phyloP scores from a whole-genome alignment of 2,329 filamentous ascomycete genomes.

The Neofusicoccum ribis region DNA sequence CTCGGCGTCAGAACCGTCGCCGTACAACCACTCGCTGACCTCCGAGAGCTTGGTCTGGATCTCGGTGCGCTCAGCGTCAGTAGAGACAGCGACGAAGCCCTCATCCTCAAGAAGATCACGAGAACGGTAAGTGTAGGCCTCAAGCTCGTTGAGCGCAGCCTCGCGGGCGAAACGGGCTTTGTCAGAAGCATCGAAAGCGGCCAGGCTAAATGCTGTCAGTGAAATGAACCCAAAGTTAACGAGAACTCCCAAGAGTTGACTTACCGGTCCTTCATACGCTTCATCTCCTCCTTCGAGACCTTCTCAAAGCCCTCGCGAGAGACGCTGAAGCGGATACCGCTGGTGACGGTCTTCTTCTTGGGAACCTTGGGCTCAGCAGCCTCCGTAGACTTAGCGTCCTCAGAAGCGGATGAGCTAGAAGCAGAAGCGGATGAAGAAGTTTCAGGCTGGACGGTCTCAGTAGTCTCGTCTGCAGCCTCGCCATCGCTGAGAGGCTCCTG shows the following conservation, averaged over 20 bases:
- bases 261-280: conserved; percentile 60
- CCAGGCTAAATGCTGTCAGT: conserved; percentile 56
- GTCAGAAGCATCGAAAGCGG: conserved; percentile 85
- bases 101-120: conserved; percentile 80
- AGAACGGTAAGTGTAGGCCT: conserved; percentile 86
- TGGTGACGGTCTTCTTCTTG: conserved; percentile 54
- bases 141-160: conserved; percentile 88
- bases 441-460: conserved; percentile 38
- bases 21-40: conserved; percentile 88
- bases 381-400: conserved; percentile 52
- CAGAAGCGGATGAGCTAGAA: conserved; percentile 50
- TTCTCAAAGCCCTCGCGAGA: conserved; percentile 52
- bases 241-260: not conserved
- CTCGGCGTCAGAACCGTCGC: conserved; percentile 74
- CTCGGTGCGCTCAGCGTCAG: conserved; percentile 63
- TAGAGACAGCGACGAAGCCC: conserved; percentile 71
- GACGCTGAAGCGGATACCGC: conserved; percentile 52
- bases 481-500: conserved; percentile 67
- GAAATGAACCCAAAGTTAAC: not conserved
- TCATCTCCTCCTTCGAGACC: conserved; percentile 61
- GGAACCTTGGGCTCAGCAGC: conserved; percentile 36
- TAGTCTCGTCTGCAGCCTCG: conserved; percentile 52
- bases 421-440: conserved; percentile 36
- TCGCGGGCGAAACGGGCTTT: conserved; percentile 73
- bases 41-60: conserved; percentile 68